Evolutionary conservation across 2,329 filamentous ascomycete genomes (phyloP).

Genomic region (Diaporthe caulivora): DNA sequence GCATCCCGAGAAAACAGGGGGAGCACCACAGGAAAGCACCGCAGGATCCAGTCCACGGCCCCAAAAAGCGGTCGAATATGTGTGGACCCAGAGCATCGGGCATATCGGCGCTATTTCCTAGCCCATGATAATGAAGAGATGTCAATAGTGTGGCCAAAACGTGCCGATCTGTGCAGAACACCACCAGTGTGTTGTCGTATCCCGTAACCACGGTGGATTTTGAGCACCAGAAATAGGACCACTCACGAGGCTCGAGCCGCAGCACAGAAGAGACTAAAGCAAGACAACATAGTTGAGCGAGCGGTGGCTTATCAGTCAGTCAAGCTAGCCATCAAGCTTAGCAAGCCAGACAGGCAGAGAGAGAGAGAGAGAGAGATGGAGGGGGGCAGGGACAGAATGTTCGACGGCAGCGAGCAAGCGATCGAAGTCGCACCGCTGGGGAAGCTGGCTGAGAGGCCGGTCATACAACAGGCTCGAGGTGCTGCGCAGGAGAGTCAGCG

Average conservation of each 20-base stretch:
- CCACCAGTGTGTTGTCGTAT: constrained; percentile 8
- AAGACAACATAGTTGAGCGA: not conserved
- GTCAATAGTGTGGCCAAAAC: constrained; percentile 20
- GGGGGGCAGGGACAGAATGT: too few relatives aligned
- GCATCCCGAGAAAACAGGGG: constrained; percentile 19
- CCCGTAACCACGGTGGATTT: constrained; percentile 6
- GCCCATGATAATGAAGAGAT: constrained; percentile 15
- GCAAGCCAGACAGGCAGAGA: not conserved
- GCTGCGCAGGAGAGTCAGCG: constrained; percentile 9
- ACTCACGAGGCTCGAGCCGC: constrained; percentile 15
- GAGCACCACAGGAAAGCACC: not conserved
- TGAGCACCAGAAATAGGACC: constrained; percentile 1
- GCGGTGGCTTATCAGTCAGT: not conserved
- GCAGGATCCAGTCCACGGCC: not conserved
- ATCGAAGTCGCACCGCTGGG: constrained; percentile 7
- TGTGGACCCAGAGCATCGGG: constrained; percentile 4
- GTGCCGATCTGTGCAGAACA: constrained; percentile 27
- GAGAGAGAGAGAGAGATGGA: too few relatives aligned
- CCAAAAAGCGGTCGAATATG: constrained; percentile 18
- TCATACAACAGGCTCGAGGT: constrained; percentile 10
- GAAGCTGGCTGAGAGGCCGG: constrained; percentile 20
- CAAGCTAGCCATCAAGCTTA: not conserved
- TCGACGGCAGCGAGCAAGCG: not conserved
- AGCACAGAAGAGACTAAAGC: not conserved
- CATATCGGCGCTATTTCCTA: constrained; percentile 9